Conservation (phyloP, 2,329 filamentous ascomycete genomes). For the Graphilbum sp. region DNA sequence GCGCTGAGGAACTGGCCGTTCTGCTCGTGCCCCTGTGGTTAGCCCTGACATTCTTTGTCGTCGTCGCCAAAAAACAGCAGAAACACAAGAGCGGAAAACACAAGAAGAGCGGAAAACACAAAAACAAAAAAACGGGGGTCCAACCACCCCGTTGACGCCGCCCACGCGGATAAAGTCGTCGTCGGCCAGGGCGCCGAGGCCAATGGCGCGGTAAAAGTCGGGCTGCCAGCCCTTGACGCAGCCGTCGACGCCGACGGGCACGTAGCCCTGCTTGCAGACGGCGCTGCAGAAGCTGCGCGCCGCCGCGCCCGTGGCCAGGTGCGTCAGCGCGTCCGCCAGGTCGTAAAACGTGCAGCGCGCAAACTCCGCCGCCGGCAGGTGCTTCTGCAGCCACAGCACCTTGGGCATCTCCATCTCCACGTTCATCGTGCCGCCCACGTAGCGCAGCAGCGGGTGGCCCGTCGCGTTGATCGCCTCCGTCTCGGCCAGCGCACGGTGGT, state of each 20-base stretch:
- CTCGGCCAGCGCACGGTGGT: conserved; percentile 82
- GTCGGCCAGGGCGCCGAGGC: conserved; percentile 66
- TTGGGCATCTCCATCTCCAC: conserved; percentile 99
- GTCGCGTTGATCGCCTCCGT: conserved; percentile 89
- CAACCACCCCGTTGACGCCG: conserved; percentile 86
- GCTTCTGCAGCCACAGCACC: conserved; percentile 93
- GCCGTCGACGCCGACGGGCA: conserved; percentile 92
- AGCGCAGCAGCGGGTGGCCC: conserved; percentile 79
- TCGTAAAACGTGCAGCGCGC: conserved; percentile 95
- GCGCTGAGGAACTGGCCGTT: conserved; percentile 85
- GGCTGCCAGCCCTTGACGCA: conserved; percentile 98
- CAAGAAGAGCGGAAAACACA: too few species aligned
- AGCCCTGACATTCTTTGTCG: not conserved
- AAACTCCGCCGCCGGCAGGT: conserved; percentile 88
- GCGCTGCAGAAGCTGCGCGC: conserved; percentile 88
- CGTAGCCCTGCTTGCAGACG: conserved; percentile 92
- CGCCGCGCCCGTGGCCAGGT: conserved; percentile 84
- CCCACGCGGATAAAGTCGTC: conserved; percentile 89
- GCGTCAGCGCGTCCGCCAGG: conserved; percentile 78
- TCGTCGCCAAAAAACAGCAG: too few species aligned
- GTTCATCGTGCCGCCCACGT: conserved; percentile 96
- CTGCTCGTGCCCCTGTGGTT: too few species aligned
- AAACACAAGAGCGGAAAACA: too few species aligned
- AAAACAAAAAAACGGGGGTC: conserved; percentile 10
- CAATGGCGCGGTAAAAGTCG: conserved; percentile 78